A percentile compares a stretch with the other conserved stretches of the same genome.
Evolutionary conservation across 257 asterid genomes (phyloP).

Genomic region (Solanum neorickii): DNA sequence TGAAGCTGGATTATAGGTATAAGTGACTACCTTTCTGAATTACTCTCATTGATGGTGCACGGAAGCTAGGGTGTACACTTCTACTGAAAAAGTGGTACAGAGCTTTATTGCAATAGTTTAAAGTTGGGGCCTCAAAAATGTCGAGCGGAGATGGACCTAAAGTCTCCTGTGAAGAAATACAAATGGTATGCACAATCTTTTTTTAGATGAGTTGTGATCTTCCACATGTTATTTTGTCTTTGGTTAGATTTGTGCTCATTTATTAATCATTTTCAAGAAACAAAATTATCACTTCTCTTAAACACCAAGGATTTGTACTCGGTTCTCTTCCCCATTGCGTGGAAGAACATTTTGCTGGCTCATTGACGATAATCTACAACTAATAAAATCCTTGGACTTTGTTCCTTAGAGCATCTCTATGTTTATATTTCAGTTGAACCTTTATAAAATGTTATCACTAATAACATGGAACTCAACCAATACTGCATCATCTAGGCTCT

Average conservation of each 20-base stretch:
- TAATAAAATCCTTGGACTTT: not conserved
- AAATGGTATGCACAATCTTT: constrained; percentile 33
- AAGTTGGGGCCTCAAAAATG: constrained; percentile 14
- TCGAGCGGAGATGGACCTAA: constrained; percentile 43
- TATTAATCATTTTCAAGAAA: not conserved
- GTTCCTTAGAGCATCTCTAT: not conserved
- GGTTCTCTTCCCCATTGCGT: not conserved
- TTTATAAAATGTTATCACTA: not conserved
- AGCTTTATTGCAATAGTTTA: not conserved
- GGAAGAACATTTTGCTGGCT: not conserved
- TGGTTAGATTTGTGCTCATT: not conserved
- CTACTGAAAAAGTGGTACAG: not conserved
- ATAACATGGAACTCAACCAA: not conserved
- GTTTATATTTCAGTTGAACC: not conserved
- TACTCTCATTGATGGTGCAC: not conserved
- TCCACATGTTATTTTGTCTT: not conserved
- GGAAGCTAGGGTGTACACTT: not conserved
- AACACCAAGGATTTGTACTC: not conserved
- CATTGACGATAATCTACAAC: not conserved
- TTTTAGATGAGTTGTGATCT: not conserved
- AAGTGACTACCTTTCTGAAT: not conserved
- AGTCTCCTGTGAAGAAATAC: constrained; percentile 32
- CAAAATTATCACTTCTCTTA: not conserved
- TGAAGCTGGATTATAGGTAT: not conserved
- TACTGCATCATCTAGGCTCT: not conserved